These are phyloP conservation scores for Saccharum spontaneum DNA, from an alignment of 176 grass and related monocot species.

Conservation along the genomic window DNA sequence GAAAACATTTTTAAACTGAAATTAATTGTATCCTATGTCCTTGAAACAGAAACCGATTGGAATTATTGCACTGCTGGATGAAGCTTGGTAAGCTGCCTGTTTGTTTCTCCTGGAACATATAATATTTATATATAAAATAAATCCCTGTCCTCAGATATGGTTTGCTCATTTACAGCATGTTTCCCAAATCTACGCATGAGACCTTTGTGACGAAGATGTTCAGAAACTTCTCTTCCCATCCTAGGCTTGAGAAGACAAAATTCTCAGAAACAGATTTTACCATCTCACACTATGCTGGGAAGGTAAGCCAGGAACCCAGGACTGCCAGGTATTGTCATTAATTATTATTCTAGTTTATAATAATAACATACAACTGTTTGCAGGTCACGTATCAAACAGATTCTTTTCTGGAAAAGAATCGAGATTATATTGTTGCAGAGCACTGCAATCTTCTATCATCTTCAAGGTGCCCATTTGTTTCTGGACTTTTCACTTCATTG, in stretches of 20 bases:
- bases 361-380: conserved; percentile 16
- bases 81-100: conserved; percentile 82
- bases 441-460: conserved; percentile 95
- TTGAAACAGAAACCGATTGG: conserved; percentile 92
- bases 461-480: conserved; percentile 83
- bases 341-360: conserved; percentile 15
- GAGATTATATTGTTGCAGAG: conserved; percentile 97
- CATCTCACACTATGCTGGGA: conserved; percentile 93
- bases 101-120: conserved; percentile 13
- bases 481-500: conserved; percentile 77
- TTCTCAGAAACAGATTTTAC: conserved; percentile 99
- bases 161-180: conserved; percentile 68
- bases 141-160: background rate
- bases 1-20: background rate
- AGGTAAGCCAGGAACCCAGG: conserved; percentile 47
- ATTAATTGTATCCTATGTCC: conserved; percentile 29
- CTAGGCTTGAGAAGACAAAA: conserved; percentile 92
- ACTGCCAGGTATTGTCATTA: conserved; percentile 21
- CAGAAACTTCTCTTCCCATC: conserved; percentile 72
- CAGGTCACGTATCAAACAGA: conserved; percentile 96
- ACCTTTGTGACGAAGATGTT: conserved; percentile 95
- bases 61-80: conserved; percentile 95
- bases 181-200: conserved; percentile 95
- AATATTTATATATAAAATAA: conserved; percentile 24
- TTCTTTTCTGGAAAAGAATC: conserved; percentile 95